Evolutionary conservation across 768 basidiomycete genomes (phyloP), one percentile per base, ranked within the genome.

Genomic region (Austroboletus festivus): DNA sequence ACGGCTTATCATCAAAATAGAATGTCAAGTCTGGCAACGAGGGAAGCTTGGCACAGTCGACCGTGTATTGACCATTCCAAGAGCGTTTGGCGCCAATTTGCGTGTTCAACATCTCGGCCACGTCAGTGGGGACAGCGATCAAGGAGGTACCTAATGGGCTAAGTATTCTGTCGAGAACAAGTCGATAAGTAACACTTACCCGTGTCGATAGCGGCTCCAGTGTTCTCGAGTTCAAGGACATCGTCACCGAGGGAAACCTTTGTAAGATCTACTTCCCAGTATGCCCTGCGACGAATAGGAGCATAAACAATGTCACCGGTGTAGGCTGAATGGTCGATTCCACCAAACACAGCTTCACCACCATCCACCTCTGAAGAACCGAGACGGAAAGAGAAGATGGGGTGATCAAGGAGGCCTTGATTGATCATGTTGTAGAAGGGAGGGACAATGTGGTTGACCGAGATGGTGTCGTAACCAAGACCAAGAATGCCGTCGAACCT

Each of bases 231-330:
- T 55, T 97, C 92, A 38, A 98, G 79, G 34, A 75, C 80, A 40
- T 98, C 95, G 38, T 84, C 75, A 41, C 94, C 96, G 48, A 99
- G 94, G 4, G 72, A 59, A 52, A 99, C 76, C 66, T 85, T 84
- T 71, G 90, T 77, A 22, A 99, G 85, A 66, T 96, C 93, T 39
- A 98, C 92, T 70, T 98, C 95, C 94, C 94, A 96, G 72, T 96
- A 98, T 5, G 92, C 96, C 78, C 90, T 93, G 59, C 92, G 82
- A 59, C 94, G 85, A 44, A 99, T 76, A 43, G 96, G 95, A 24
- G 87, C 92, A 60, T 98, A 98, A 20, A 68, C 61, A 51, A 99
- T 78, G 62, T 83, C 73, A 66, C 96, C 96, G 5, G 68, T 79
- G 73, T 88, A 97, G 28, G 89, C 86, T 21, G 57, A 57, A 11